Evolutionary conservation across 164 flowering plant genomes (phyloP).

Genomic region (Aristolochia californica): DNA sequence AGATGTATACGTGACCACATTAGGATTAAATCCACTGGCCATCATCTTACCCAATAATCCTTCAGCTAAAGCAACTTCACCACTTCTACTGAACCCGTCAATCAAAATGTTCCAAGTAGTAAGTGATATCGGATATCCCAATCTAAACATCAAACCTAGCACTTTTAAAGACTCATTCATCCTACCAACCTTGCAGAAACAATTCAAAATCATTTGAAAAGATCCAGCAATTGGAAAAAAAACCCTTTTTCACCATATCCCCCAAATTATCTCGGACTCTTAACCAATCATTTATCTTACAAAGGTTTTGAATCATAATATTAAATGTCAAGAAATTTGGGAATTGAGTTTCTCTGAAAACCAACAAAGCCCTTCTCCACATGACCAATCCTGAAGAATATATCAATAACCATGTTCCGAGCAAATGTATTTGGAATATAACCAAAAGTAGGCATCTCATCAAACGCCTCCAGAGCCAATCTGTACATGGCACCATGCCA

Average conservation of each 20-base stretch:
- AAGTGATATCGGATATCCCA: slow-evolving; percentile 31
- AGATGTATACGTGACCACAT: slow-evolving; percentile 50
- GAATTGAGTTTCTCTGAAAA: slow-evolving; percentile 19
- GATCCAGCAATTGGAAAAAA: slow-evolving; percentile 31
- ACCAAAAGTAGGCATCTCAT: slow-evolving; percentile 39
- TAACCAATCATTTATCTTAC: slow-evolving; percentile 29
- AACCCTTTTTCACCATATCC: slow-evolving; percentile 31
- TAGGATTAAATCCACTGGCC: slow-evolving; percentile 35
- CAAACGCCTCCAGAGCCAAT: slow-evolving; percentile 36
- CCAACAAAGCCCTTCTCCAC: slow-evolving; percentile 27
- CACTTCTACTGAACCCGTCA: slow-evolving; percentile 34
- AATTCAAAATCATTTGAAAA: slow-evolving; percentile 32
- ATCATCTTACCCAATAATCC: slow-evolving; percentile 40
- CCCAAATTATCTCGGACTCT: slow-evolving; percentile 20
- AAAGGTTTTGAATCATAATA: slow-evolving; percentile 40
- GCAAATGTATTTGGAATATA: slow-evolving; percentile 44
- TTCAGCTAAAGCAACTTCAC: slow-evolving; percentile 22
- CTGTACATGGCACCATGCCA: slow-evolving; percentile 47
- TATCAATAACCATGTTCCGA: slow-evolving; percentile 42
- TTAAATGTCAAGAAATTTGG: slow-evolving; percentile 52
- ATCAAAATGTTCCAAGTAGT: slow-evolving; percentile 46
- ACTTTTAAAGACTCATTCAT: slow-evolving; percentile 36
- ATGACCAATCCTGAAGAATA: slow-evolving; percentile 31
- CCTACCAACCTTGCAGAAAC: slow-evolving; percentile 40
- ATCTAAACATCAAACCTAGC: slow-evolving; percentile 32